Conservation (phyloP, 2,329 filamentous ascomycete species). For the Whalleya microplaca region DNA sequence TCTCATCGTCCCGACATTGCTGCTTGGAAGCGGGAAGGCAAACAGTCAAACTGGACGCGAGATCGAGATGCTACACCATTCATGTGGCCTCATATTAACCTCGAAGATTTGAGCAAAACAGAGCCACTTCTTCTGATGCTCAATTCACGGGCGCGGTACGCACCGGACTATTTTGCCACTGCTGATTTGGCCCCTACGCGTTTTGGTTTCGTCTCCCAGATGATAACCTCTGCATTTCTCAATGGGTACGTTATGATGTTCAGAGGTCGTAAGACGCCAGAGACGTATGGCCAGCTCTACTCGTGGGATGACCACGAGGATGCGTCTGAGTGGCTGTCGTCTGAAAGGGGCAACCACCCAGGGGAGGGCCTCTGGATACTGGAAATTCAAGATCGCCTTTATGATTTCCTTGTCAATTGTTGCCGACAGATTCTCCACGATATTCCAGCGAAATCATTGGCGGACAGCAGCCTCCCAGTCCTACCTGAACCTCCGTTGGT, state of each 20-base stretch:
- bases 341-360: not conserved
- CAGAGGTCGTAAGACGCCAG: not conserved
- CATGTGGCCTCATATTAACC: constrained; percentile 15
- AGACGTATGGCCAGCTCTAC: constrained; percentile 13
- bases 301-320: not conserved
- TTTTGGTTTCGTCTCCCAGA: not conserved
- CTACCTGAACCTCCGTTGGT: not conserved
- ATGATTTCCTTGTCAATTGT: constrained; percentile 8
- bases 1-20: constrained; percentile 13
- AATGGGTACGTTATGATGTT: constrained; percentile 5
- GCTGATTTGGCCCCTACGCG: not conserved
- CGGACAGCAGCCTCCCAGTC: not conserved
- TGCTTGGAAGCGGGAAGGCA: not conserved
- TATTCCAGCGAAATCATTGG: not conserved
- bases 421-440: constrained; percentile 15
- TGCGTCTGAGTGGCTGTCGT: not conserved
- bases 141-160: constrained; percentile 3
- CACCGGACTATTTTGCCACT: constrained; percentile 1
- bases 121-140: constrained; percentile 19
- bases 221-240: not conserved
- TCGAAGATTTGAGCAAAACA: constrained; percentile 16
- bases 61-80: not conserved
- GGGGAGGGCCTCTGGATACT: constrained; percentile 9
- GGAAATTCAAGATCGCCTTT: constrained; percentile 6
- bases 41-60: not conserved